A percentile compares a stretch with the other conserved stretches of the same genome.
Evolutionary conservation across 805 yeast species (phyloP).

Genomic region (Monosporozyma yasuniensis): DNA sequence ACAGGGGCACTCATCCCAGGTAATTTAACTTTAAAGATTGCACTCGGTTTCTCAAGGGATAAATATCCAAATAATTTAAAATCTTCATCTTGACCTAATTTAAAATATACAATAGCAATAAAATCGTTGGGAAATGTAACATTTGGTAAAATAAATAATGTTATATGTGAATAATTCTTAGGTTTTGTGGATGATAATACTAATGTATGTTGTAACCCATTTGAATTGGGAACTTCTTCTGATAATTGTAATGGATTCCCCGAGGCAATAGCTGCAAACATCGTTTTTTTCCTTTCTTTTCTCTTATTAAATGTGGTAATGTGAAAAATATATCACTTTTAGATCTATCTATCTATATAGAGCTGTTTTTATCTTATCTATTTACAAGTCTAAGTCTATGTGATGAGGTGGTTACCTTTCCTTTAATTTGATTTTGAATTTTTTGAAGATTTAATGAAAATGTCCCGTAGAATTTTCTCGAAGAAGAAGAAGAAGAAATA

Average conservation of each 20-base stretch:
- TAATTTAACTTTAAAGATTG: constrained; percentile 71
- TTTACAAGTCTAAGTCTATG: not conserved
- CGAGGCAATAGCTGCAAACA: constrained; percentile 35
- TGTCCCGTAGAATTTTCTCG: too few species aligned
- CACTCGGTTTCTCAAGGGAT: constrained; percentile 68
- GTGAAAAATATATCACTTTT: too few species aligned
- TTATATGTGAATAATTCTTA: constrained; percentile 52
- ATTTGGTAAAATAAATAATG: constrained; percentile 80
- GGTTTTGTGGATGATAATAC: constrained; percentile 30
- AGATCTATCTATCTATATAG: too few species aligned
- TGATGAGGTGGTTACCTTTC: not conserved
- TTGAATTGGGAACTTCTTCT: constrained; percentile 31
- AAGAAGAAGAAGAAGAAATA: not conserved
- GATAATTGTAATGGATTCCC: constrained; percentile 32
- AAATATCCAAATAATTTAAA: constrained; percentile 62
- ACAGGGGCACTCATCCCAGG: constrained; percentile 10
- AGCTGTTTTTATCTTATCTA: not conserved
- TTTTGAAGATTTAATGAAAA: too few species aligned
- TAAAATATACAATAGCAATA: constrained; percentile 84
- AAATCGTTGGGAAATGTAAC: constrained; percentile 58
- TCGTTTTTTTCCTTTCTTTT: constrained; percentile 3
- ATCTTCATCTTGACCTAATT: constrained; percentile 50
- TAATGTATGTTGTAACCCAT: constrained; percentile 31
- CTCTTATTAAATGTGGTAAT: too few species aligned
- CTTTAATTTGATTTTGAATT: not conserved